These are phyloP conservation scores for Pseudozyma pruni DNA, from an alignment of 1,284 basidiomycete species.

Conservation along the genomic window DNA sequence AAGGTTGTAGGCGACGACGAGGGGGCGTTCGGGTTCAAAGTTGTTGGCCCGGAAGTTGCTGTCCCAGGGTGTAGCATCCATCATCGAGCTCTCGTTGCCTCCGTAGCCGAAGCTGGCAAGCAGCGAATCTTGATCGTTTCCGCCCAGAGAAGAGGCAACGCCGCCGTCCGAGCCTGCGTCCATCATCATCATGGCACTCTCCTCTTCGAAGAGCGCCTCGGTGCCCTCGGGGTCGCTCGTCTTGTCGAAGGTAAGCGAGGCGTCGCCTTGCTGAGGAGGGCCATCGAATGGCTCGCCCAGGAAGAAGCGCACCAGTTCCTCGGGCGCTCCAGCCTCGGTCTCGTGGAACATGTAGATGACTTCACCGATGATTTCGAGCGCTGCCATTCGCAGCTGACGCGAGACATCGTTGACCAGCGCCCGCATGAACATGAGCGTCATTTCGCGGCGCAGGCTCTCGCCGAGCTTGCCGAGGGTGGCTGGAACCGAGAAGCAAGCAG, in stretches of 20 bases:
- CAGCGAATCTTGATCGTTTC: slow-evolving; percentile 27
- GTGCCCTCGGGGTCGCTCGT: slow-evolving; percentile 42
- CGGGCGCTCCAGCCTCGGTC: slow-evolving; percentile 73
- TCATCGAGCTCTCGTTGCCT: slow-evolving; percentile 40
- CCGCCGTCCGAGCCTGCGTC: slow-evolving; percentile 20
- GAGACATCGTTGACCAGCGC: slow-evolving; percentile 77
- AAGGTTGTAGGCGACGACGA: slow-evolving; percentile 93
- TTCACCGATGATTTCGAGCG: slow-evolving; percentile 90
- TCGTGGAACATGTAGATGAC: slow-evolving; percentile 85
- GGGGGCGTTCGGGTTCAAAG: slow-evolving; percentile 76
- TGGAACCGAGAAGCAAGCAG: slow-evolving; percentile 86
- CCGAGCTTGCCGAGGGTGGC: slow-evolving; percentile 36
- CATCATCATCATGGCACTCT: slow-evolving; percentile 39
- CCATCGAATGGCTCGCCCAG: slow-evolving; percentile 71
- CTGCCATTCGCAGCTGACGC: slow-evolving; percentile 79
- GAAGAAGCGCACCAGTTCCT: slow-evolving; percentile 83
- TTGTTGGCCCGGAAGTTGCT: slow-evolving; percentile 40
- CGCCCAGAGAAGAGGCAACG: slow-evolving; percentile 16
- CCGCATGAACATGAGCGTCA: slow-evolving; percentile 57
- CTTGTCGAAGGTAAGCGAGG: slow-evolving; percentile 46
- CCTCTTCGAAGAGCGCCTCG: slow-evolving; percentile 42
- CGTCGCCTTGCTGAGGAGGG: slow-evolving; percentile 45
- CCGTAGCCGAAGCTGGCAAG: slow-evolving; percentile 51
- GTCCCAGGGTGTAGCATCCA: slow-evolving; percentile 38
- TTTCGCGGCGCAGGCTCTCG: slow-evolving; percentile 38